Percentiles rank a stretch among this genome's conserved stretches.
These are phyloP conservation scores for Symbiodinium natans DNA, from an alignment of 73 alveolate species.

Conservation along the genomic window DNA sequence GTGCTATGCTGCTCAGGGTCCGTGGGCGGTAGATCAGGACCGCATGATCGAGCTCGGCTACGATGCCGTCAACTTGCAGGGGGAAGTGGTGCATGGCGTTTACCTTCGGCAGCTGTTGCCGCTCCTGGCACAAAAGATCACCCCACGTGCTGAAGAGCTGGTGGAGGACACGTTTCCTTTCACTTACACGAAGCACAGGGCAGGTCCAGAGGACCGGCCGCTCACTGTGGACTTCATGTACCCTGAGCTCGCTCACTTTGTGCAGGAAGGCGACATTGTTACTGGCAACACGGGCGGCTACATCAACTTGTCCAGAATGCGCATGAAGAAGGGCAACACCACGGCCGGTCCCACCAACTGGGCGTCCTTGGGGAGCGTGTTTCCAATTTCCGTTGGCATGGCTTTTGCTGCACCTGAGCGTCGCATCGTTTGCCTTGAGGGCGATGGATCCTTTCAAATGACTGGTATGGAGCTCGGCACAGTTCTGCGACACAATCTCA, in stretches of 20 bases:
- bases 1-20: no score
- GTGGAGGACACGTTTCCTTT: constrained; percentile 1
- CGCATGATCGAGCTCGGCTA: constrained; percentile 17
- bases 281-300: constrained; percentile 13
- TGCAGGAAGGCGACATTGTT: constrained; percentile 15
- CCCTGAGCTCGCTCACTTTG: neutral
- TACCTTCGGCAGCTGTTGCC: neutral
- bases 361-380: constrained; percentile 18
- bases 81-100: neutral
- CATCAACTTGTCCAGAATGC: neutral
- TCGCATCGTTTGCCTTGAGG: neutral
- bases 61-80: neutral
- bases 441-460: constrained; percentile 8
- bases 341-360: constrained; percentile 8
- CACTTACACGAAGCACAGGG: neutral
- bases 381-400: neutral
- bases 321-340: neutral
- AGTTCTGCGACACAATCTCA: neutral
- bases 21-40: neutral
- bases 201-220: neutral
- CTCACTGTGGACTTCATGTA: constrained; percentile 22
- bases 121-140: neutral
- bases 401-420: constrained; percentile 24
- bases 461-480: constrained; percentile 18
- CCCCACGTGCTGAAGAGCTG: neutral